These are phyloP conservation scores for Arthrinium phaeospermum DNA, from an alignment of 2,329 filamentous ascomycete species.

Conservation along the genomic window DNA sequence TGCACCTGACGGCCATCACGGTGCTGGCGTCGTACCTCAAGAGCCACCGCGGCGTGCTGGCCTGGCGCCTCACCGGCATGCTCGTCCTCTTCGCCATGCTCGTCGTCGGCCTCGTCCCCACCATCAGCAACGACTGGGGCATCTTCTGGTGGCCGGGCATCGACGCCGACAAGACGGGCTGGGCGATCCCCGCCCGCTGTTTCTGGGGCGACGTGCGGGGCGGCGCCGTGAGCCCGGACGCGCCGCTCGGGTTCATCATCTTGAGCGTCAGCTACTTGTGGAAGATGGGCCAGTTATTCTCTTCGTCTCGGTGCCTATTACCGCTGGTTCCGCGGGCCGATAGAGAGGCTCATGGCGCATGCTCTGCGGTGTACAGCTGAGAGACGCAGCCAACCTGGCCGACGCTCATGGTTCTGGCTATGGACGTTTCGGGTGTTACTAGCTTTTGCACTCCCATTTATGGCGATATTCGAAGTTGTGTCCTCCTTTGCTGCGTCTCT, in stretches of 20 bases:
- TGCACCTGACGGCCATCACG: constrained; percentile 22
- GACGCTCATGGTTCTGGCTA: constrained; percentile 1
- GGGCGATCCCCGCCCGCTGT: constrained; percentile 20
- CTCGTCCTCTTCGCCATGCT: constrained; percentile 20
- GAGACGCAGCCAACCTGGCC: neutral
- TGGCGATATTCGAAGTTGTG: constrained; percentile 17
- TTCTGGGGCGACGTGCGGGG: constrained; percentile 21
- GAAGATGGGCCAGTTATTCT: constrained; percentile 21
- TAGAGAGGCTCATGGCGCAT: neutral
- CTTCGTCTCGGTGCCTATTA: neutral
- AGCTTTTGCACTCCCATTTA: neutral
- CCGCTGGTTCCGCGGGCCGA: neutral
- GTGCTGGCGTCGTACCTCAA: constrained; percentile 8
- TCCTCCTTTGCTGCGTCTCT: constrained; percentile 21
- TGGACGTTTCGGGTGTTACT: constrained; percentile 17
- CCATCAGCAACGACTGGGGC: constrained; percentile 19
- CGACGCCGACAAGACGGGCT: constrained; percentile 15
- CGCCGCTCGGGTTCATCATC: constrained; percentile 20
- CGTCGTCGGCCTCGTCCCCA: constrained; percentile 19
- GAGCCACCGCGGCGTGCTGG: neutral
- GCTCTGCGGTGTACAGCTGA: neutral
- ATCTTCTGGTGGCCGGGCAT: constrained; percentile 20
- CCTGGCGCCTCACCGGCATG: constrained; percentile 20
- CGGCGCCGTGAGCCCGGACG: constrained; percentile 15
- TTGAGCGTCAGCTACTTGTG: constrained; percentile 17